Evolutionary conservation across 1,284 basidiomycete genomes (phyloP).

Genomic region (Fomitopsis betulina): DNA sequence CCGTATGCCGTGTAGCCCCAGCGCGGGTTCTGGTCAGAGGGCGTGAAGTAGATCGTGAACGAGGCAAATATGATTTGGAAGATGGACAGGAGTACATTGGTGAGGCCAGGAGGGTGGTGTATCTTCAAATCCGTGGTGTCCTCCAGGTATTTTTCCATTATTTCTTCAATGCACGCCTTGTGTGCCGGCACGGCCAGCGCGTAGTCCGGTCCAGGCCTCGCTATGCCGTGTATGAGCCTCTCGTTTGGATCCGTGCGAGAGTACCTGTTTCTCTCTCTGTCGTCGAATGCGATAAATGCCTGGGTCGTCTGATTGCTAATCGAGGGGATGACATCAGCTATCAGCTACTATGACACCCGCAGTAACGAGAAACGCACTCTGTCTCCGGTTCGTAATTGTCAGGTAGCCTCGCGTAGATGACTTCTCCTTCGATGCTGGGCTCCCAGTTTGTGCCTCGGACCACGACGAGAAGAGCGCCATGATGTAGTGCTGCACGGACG

Average conservation of each 20-base stretch:
- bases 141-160: neutral
- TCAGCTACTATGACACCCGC: neutral
- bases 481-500: conserved; percentile 1
- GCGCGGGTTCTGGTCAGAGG: neutral
- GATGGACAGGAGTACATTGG: neutral
- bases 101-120: neutral
- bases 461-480: conserved; percentile 2
- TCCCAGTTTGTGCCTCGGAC: neutral
- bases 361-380: neutral
- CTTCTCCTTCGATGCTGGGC: neutral
- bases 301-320: neutral
- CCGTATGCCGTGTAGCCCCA: conserved; percentile 6
- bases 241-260: neutral
- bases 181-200: conserved; percentile 1
- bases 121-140: neutral
- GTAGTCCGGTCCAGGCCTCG: neutral
- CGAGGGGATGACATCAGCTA: neutral
- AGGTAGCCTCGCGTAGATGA: neutral
- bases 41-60: neutral
- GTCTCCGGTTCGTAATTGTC: neutral
- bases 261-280: neutral
- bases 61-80: conserved; percentile 3
- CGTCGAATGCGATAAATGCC: neutral
- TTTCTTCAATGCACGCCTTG: neutral
- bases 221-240: neutral